A percentile compares a stretch with the other conserved stretches of the same genome.
These are phyloP conservation scores for Dactylis glomerata DNA, from an alignment of 176 grass and related monocot species.

Conservation along the genomic window DNA sequence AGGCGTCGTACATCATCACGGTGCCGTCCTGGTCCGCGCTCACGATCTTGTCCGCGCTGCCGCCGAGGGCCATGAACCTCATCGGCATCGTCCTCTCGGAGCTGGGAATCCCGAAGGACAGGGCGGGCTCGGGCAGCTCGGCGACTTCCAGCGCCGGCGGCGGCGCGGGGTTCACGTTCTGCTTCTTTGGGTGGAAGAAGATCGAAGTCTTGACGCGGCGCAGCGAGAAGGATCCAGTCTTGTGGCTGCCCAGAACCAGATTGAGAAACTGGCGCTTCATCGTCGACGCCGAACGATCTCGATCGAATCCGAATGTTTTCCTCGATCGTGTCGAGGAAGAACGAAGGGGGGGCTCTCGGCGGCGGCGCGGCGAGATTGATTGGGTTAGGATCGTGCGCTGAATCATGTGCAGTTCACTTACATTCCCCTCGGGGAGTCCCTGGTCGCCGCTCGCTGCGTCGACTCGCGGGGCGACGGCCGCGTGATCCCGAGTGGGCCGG, in stretches of 20 bases:
- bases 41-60: conserved; percentile 7
- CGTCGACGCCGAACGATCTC: neutral
- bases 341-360: neutral
- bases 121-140: neutral
- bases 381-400: neutral
- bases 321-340: neutral
- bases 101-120: neutral
- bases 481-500: too few species aligned
- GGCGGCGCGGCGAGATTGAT: neutral
- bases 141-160: neutral
- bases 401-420: too few species aligned
- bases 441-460: too few species aligned
- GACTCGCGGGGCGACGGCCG: too few species aligned
- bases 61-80: neutral
- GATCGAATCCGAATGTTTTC: neutral
- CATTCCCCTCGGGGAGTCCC: too few species aligned
- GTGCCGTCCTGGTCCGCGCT: neutral
- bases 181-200: neutral
- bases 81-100: neutral
- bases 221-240: neutral
- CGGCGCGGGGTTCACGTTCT: neutral
- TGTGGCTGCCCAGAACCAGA: neutral
- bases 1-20: neutral
- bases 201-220: neutral
- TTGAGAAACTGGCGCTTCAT: neutral